These are phyloP conservation scores for Gremmenia infestans DNA, from an alignment of 2,329 filamentous ascomycete genomes.

Conservation along the genomic window DNA sequence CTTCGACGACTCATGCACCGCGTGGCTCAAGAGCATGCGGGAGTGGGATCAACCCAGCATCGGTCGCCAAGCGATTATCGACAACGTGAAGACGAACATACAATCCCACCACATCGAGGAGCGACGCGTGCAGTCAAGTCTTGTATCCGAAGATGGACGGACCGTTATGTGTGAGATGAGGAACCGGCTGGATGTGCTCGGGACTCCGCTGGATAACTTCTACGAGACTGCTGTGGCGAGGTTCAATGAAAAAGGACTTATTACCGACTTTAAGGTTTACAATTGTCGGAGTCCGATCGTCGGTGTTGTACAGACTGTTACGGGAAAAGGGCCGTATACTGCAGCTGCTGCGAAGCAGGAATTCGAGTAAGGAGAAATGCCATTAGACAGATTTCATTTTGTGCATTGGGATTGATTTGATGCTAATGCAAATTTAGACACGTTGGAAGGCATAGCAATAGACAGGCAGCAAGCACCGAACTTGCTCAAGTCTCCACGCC, in stretches of 20 bases:
- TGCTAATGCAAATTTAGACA: neutral
- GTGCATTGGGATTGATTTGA: neutral
- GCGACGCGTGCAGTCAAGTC: neutral
- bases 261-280: neutral
- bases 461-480: neutral
- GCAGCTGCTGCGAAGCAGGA: neutral
- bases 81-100: neutral
- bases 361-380: neutral
- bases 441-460: neutral
- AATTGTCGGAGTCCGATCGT: conserved; percentile 3
- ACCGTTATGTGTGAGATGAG: neutral
- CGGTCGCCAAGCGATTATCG: neutral
- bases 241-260: neutral
- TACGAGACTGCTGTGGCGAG: neutral
- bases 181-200: neutral
- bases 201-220: neutral
- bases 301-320: neutral
- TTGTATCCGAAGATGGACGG: neutral
- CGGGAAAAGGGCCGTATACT: neutral
- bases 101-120: neutral
- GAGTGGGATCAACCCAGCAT: neutral
- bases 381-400: neutral
- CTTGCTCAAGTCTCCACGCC: neutral
- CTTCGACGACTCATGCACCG: neutral
- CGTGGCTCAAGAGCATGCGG: neutral